Evolutionary conservation across 2,329 filamentous ascomycete genomes (phyloP), one percentile per base, ranked within the genome.

Genomic region (Gaeumannomyces sp.): DNA sequence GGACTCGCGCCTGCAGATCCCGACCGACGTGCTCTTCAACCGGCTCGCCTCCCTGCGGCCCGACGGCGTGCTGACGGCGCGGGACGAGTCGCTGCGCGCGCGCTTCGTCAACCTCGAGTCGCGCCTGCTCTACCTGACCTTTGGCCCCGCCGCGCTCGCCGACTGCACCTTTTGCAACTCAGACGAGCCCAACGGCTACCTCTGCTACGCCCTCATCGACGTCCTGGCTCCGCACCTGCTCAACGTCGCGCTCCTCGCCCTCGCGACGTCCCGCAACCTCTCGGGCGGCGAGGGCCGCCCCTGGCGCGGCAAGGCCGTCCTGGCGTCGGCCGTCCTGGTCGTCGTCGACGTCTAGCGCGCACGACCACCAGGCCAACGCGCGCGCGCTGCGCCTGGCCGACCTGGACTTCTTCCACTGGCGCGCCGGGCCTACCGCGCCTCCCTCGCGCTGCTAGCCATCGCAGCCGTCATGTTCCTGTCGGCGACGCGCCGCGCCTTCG

Each of bases 1-100:
- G 1, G 82, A 87, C 65, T 95, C 92, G 62, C 91, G 93, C 45
- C 86, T 98, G 25, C 90, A 93, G 71, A 94, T 91, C 58, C 88
- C 92, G n/a, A 89, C 86, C 58, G 91, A 94, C 72, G 88, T 96
- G 45, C 83, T 98, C 67, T 95, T 97, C 76, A 86, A 84, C 66
- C 90, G 94, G 22, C 83, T 98, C 13, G 76, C 82, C 4, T 75
- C 81, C 2, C 72, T 89, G 1, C 84, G 89, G 0, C 78, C 83
- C 0, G 69, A 69, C 50, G 64, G 33, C 45, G 56, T 70, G 13
- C 80, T 91, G 2, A 88, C 85, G 0, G 68, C 77, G 0, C 66
- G 74, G 16, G 93, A 98, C 76, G 80, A 85, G 62, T 77, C 82
- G 29, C 82, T 98, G 13, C 84, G 87, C 63, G 77, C 80, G 31